These are phyloP conservation scores for Dactylellina haptotyla DNA, from an alignment of 2,329 filamentous ascomycete genomes.

Conservation along the genomic window DNA sequence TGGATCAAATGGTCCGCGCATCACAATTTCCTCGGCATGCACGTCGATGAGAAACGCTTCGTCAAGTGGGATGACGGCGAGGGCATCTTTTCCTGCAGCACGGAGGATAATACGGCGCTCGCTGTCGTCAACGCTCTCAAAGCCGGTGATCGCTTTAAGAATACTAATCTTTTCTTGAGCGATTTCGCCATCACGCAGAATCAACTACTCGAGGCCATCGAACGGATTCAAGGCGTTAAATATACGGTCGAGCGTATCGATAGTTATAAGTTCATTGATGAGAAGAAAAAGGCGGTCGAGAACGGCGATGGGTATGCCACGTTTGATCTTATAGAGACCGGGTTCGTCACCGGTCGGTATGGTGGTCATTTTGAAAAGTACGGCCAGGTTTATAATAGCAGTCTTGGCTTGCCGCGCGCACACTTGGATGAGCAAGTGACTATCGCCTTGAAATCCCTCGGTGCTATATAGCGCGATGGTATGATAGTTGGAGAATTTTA, in stretches of 20 bases:
- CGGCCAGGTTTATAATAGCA: constrained; percentile 59
- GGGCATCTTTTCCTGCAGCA: constrained; percentile 60
- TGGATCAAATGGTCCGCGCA: constrained; percentile 59
- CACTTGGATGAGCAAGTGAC: constrained; percentile 58
- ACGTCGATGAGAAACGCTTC: constrained; percentile 22
- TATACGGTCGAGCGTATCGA: constrained; percentile 58
- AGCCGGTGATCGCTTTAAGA: constrained; percentile 59
- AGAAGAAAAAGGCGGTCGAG: constrained; percentile 58
- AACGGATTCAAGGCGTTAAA: constrained; percentile 63
- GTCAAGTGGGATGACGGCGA: constrained; percentile 59
- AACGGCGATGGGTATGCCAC: constrained; percentile 57
- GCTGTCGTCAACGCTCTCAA: constrained; percentile 59
- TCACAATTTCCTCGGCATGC: constrained; percentile 58
- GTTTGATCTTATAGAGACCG: constrained; percentile 59
- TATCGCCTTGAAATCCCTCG: constrained; percentile 54
- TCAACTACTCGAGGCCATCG: constrained; percentile 64
- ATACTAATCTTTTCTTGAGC: constrained; percentile 60
- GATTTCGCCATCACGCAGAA: constrained; percentile 60
- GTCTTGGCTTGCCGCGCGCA: constrained; percentile 58
- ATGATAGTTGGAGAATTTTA: no score
- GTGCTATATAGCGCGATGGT: constrained; percentile 21
- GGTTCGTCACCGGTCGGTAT: constrained; percentile 59
- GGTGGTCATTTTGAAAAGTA: constrained; percentile 60
- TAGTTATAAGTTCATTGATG: constrained; percentile 57
- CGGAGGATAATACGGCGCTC: constrained; percentile 60